Evolutionary conservation across 345 rosid genomes (phyloP).

Genomic region (Aethionema arabicum): DNA sequence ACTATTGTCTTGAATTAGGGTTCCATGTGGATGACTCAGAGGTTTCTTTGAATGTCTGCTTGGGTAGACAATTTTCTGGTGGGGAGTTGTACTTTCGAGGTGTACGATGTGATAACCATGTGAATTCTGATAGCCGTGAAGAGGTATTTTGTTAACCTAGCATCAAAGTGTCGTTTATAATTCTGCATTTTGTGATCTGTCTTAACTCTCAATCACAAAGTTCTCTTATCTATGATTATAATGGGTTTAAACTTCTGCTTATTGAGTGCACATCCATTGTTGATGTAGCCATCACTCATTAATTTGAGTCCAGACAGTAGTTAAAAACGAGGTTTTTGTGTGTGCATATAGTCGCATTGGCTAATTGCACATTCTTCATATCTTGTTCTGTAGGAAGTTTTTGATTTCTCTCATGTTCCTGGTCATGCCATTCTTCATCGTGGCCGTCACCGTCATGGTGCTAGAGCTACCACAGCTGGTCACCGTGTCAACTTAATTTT

Average conservation of each 20-base stretch:
- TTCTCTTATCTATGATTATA: constrained; percentile 3
- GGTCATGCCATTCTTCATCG: constrained; percentile 89
- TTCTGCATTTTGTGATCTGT: not conserved
- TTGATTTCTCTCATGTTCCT: constrained; percentile 74
- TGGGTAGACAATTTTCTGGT: constrained; percentile 90
- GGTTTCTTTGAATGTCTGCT: constrained; percentile 84
- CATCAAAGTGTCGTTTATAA: constrained; percentile 7
- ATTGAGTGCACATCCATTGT: not conserved
- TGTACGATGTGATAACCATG: constrained; percentile 80
- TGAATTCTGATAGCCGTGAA: constrained; percentile 56
- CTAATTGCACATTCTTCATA: not conserved
- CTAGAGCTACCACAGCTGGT: constrained; percentile 83
- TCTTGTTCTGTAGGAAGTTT: constrained; percentile 53
- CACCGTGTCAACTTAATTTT: constrained; percentile 75
- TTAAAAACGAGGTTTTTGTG: too few species aligned
- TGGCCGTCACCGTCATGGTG: constrained; percentile 98
- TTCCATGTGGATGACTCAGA: constrained; percentile 99
- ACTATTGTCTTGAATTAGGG: constrained; percentile 46
- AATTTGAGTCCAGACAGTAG: too few species aligned
- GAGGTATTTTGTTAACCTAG: constrained; percentile 50
- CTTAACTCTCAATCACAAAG: constrained; percentile 11
- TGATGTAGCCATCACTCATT: constrained; percentile 3
- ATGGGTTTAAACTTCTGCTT: not conserved
- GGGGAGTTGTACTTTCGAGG: constrained; percentile 92
- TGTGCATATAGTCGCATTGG: too few species aligned